Evolutionary conservation across 192 early-diverging fungal species (phyloP).

Genomic region (Coemansia sp.): DNA sequence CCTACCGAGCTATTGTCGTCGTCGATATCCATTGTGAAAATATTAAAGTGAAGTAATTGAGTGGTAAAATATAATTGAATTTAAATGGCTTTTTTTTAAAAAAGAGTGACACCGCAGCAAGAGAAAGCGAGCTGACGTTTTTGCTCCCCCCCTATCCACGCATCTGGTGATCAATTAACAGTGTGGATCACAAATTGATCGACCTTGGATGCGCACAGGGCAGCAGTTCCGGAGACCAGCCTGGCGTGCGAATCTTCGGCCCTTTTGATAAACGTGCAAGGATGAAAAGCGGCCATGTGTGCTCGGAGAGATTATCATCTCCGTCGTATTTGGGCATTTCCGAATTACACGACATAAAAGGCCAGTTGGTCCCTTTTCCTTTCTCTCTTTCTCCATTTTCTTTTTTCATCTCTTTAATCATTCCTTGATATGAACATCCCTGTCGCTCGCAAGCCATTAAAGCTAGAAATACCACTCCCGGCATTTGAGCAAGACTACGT

Average conservation of each 20-base stretch:
- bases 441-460: background rate
- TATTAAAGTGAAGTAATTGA: background rate
- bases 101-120: background rate
- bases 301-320: background rate
- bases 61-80: background rate
- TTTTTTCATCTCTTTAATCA: background rate
- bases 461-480: conserved; percentile 11
- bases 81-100: background rate
- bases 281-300: background rate
- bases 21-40: conserved; percentile 1
- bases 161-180: background rate
- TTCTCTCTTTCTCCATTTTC: background rate
- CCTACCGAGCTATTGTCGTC: background rate
- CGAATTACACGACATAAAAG: background rate
- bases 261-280: background rate
- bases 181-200: background rate
- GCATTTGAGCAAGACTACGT: conserved; percentile 7
- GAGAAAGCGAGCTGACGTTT: background rate
- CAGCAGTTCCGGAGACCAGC: background rate
- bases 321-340: background rate
- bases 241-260: too few relatives aligned
- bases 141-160: background rate
- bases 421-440: background rate
- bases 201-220: background rate
- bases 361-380: background rate